Base-by-base conservation (phyloP, 257 asterid species). In the Salvia hispanica region DNA sequence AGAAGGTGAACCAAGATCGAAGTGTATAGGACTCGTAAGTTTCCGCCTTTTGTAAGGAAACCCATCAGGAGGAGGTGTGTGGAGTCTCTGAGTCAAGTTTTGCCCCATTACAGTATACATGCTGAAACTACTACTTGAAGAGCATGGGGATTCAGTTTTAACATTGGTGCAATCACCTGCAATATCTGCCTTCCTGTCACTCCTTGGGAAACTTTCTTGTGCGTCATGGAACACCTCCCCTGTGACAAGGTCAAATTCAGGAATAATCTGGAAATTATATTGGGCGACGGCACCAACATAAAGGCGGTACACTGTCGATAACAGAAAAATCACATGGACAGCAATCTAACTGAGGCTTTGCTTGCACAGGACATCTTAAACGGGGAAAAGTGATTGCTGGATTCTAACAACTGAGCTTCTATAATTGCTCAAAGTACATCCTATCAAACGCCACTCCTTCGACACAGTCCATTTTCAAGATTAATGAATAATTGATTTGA, bases 141-240 rank as follows among this genome's bases (percentile, higher is more conserved):
- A 66, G 77, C 83, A 77, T 66, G 92, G 88, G 69, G 83, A 77
- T 44, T 83, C 88, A 68, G 67, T 79, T 74, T 62, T 72, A 46
- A 61, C 68, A 51, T 64, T 21, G 10, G 43, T 55, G 48, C 76
- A 46, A 31, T 55, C 61, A 53, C 73, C 45, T 51, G 69, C 62
- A 47, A 44, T 58, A 25, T 79, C 87, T 39, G 60, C 60, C 64
- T 57, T 70, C 64, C 54, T 70, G 11, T 68, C 64, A 25, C 74
- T 69, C 66, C 63, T 63, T 33, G 79, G 74, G 72, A 88, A 81
- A 58, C 67, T 70, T 73, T 84, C 96, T 55, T 74, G 79, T 43
- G 97, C 95, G 72, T 86, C 99, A 68, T 83, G 79, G 78, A 86
- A 94, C 66, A 76, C 82, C 56, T 91, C 96, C 64, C 87, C 99